These are phyloP conservation scores for Actinomucor elegans DNA, from an alignment of 371 early-diverging fungal species.

Conservation along the genomic window DNA sequence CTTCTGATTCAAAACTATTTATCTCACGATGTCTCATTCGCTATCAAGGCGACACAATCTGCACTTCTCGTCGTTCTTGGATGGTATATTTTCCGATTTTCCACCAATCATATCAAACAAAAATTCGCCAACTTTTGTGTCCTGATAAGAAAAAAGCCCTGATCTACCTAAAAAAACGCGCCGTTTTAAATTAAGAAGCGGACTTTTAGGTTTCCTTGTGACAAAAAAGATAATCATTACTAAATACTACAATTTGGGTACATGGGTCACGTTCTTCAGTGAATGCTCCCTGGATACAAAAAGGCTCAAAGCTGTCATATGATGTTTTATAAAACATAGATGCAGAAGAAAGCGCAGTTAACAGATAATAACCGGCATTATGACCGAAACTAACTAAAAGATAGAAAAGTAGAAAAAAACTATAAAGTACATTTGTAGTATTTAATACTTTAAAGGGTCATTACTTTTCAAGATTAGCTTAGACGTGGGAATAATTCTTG, in stretches of 20 bases:
- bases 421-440: not conserved
- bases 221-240: not conserved
- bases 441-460: not conserved
- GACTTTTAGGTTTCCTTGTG: not conserved
- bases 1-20: no score
- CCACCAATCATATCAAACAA: not conserved
- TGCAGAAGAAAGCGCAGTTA: not conserved
- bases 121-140: not conserved
- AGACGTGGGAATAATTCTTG: no score
- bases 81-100: not conserved
- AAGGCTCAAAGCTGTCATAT: no score
- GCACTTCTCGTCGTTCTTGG: no score
- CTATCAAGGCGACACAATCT: no score
- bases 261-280: conserved; percentile 1
- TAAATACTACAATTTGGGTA: not conserved
- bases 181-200: not conserved
- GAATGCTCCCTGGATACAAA: no score
- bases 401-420: not conserved
- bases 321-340: not conserved
- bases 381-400: not conserved
- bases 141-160: not conserved
- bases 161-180: not conserved
- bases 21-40: no score
- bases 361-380: not conserved
- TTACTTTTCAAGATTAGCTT: no score